A percentile compares a stretch with the other conserved stretches of the same genome.
phyloP scores from a whole-genome alignment of 192 early-diverging fungal genomes.

The Coemansia sp. region DNA sequence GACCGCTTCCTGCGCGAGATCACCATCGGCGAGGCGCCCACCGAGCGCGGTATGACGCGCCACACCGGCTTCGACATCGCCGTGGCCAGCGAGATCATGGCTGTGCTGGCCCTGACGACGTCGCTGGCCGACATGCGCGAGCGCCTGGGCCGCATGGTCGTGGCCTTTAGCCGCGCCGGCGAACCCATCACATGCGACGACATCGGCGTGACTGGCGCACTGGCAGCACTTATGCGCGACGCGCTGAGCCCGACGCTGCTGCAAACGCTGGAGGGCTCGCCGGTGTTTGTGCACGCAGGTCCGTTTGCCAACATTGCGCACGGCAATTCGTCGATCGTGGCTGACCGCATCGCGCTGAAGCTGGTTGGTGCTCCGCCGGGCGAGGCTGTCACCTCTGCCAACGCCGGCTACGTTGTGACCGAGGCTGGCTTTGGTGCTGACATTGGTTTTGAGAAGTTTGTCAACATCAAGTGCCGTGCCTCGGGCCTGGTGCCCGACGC shows the following conservation, averaged over 20 bases:
- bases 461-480: constrained; percentile 96
- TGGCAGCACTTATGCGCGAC: constrained; percentile 97
- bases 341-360: constrained; percentile 95
- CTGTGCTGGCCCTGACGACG: constrained; percentile 89
- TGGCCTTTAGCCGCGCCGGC: constrained; percentile 77
- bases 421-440: constrained; percentile 99
- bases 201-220: constrained; percentile 89
- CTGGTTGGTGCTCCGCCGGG: constrained; percentile 72
- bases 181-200: constrained; percentile 93
- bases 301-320: constrained; percentile 99
- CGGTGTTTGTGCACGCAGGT: constrained; percentile 97
- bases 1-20: constrained; percentile 94
- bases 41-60: constrained; percentile 83
- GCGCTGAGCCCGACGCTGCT: constrained; percentile 98
- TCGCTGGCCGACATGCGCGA: constrained; percentile 90
- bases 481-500: constrained; percentile 83
- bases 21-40: constrained; percentile 79
- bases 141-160: constrained; percentile 91
- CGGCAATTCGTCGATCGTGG: constrained; percentile 93
- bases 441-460: constrained; percentile 99
- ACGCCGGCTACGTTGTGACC: constrained; percentile 86
- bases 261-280: constrained; percentile 99
- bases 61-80: constrained; percentile 97
- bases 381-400: constrained; percentile 38
- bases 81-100: constrained; percentile 99